Percentiles rank a stretch among this genome's conserved stretches.
Conservation (phyloP, 2,329 filamentous ascomycete species). For the Cladobotryum protrusum region DNA sequence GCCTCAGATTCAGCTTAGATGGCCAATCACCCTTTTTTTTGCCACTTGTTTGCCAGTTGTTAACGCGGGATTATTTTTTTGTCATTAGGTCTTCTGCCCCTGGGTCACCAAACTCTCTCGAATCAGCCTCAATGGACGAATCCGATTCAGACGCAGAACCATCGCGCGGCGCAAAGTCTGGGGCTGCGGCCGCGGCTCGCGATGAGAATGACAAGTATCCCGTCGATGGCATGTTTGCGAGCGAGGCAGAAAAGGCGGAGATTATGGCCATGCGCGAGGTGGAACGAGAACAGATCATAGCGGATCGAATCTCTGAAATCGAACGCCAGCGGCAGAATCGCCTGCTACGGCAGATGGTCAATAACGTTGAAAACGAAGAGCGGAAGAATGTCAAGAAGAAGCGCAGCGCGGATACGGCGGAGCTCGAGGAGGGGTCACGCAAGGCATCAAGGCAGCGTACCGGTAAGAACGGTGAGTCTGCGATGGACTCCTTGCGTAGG, state of each 20-base stretch:
- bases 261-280: slow-evolving; percentile 87
- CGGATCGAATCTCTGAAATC: slow-evolving; percentile 77
- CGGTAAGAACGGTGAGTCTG: slow-evolving; percentile 40
- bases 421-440: slow-evolving; percentile 67
- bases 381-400: slow-evolving; percentile 52
- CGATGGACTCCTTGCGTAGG: slow-evolving; percentile 64
- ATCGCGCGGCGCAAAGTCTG: slow-evolving; percentile 31
- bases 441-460: slow-evolving; percentile 70
- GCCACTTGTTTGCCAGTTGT: slow-evolving; percentile 3
- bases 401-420: slow-evolving; percentile 73
- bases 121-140: slow-evolving; percentile 85
- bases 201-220: slow-evolving; percentile 67
- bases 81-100: slow-evolving; percentile 58
- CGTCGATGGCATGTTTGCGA: slow-evolving; percentile 79
- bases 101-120: slow-evolving; percentile 65
- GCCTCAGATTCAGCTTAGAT: neutral
- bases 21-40: neutral
- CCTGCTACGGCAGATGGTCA: slow-evolving; percentile 71
- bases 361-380: slow-evolving; percentile 57
- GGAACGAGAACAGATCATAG: slow-evolving; percentile 82
- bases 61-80: slow-evolving; percentile 4
- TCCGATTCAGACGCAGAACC: slow-evolving; percentile 59
- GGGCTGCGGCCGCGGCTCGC: slow-evolving; percentile 38
- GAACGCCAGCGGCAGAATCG: slow-evolving; percentile 77
- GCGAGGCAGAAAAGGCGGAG: slow-evolving; percentile 64